phyloP scores from a whole-genome alignment of 2,329 filamentous ascomycete species.

The Seiridium cupressi region DNA sequence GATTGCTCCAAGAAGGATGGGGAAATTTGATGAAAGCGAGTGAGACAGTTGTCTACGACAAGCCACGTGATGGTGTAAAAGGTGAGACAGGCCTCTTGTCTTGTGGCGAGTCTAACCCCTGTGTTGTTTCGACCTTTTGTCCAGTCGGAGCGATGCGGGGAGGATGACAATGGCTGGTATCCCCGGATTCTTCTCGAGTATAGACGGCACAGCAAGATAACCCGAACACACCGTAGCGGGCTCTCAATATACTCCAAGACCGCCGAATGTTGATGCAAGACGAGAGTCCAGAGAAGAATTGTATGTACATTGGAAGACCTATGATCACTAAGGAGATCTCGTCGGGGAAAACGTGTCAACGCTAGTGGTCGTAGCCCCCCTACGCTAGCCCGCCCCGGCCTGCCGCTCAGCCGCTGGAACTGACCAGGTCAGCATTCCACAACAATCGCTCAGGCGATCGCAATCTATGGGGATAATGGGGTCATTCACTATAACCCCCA shows the following conservation, averaged over 20 bases:
- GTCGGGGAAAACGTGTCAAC: background rate
- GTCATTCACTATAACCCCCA: background rate
- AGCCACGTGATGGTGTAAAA: background rate
- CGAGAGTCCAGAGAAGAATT: no score
- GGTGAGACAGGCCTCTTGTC: background rate
- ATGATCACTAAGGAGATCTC: background rate
- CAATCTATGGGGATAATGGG: slow-evolving; percentile 1
- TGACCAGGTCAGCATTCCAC: background rate
- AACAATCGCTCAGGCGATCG: background rate
- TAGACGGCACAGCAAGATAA: no score
- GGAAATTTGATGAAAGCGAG: background rate
- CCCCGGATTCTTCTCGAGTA: no score
- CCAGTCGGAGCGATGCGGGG: no score
- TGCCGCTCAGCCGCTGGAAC: background rate
- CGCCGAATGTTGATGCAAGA: no score
- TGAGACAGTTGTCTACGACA: background rate
- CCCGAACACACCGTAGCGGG: no score
- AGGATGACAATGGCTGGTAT: no score
- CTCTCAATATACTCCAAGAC: no score
- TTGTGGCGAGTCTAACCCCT: background rate
- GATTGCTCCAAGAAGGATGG: no score
- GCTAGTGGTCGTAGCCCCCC: background rate
- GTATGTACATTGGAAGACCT: background rate
- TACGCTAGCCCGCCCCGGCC: background rate
- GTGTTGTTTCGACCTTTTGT: no score